A percentile compares a stretch with the other conserved stretches of the same genome.
Evolutionary conservation across 164 flowering plant genomes (phyloP).

Genomic region (Macadamia integrifolia): DNA sequence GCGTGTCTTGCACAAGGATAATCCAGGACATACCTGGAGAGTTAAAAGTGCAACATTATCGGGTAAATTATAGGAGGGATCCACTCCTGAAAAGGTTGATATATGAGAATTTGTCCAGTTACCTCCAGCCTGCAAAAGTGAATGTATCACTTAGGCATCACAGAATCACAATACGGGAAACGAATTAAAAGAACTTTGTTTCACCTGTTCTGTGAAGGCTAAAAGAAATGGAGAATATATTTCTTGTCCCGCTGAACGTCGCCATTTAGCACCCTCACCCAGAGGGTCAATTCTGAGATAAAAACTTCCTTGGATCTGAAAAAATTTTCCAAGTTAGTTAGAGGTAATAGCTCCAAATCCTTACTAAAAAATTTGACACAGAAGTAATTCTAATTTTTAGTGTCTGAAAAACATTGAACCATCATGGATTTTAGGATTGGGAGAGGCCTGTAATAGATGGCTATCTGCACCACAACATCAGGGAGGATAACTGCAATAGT

Average conservation of each 20-base stretch:
- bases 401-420: no score
- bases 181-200: neutral
- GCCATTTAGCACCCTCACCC: constrained; percentile 98
- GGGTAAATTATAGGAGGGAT: constrained; percentile 68
- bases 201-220: constrained; percentile 84
- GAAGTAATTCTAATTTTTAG: neutral
- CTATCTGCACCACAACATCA: no score
- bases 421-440: no score
- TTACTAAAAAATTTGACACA: neutral
- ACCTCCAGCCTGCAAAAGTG: constrained; percentile 54
- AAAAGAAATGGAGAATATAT: constrained; percentile 90
- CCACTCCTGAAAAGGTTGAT: constrained; percentile 56
- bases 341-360: neutral
- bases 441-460: no score
- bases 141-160: constrained; percentile 5
- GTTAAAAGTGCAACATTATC: constrained; percentile 73
- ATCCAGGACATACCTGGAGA: constrained; percentile 50
- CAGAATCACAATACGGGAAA: neutral
- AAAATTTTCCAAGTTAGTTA: neutral
- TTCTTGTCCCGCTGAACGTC: constrained; percentile 89
- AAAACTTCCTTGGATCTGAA: constrained; percentile 78
- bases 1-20: neutral
- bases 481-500: no score
- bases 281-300: constrained; percentile 69
- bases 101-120: constrained; percentile 42